Evolutionary conservation across 208 protist species (phyloP).

Genomic region (Acanthamoeba sp.): DNA sequence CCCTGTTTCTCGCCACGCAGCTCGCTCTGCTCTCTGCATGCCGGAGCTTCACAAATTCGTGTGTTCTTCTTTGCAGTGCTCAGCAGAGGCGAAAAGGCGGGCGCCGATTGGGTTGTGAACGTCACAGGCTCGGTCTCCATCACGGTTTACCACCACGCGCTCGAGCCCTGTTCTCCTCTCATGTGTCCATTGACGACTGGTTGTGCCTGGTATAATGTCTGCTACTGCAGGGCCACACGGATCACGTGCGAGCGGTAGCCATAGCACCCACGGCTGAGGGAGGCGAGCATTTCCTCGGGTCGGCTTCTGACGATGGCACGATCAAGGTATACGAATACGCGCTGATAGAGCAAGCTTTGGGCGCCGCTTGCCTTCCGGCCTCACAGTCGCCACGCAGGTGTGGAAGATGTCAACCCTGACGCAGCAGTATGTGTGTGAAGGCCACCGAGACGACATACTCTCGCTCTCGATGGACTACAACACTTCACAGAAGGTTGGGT

Average conservation of each 20-base stretch:
- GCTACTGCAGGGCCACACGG: conserved; percentile 49
- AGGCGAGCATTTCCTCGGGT: not conserved
- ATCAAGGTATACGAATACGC: not conserved
- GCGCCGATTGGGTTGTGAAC: not conserved
- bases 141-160: not conserved
- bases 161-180: not conserved
- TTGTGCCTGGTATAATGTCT: too few relatives aligned
- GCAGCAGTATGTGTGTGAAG: not conserved
- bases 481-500: not conserved
- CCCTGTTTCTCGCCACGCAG: not conserved
- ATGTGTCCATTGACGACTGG: too few relatives aligned
- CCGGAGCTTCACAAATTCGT: too few relatives aligned
- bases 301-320: conserved; percentile 22
- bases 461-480: conserved; percentile 3
- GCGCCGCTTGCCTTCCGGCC: too few relatives aligned
- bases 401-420: conserved; percentile 39
- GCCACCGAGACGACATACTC: conserved; percentile 7
- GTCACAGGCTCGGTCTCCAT: conserved; percentile 17
- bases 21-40: too few relatives aligned
- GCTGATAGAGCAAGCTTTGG: not conserved
- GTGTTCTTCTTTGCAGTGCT: too few relatives aligned
- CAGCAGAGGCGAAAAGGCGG: conserved; percentile 15
- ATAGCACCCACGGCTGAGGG: not conserved
- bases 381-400: not conserved
- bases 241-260: conserved; percentile 12